Percentiles rank a stretch among this genome's conserved stretches.
These are phyloP conservation scores for Tardiomyces depauwii DNA, from an alignment of 1,139 yeast genomes.

Conservation along the genomic window DNA sequence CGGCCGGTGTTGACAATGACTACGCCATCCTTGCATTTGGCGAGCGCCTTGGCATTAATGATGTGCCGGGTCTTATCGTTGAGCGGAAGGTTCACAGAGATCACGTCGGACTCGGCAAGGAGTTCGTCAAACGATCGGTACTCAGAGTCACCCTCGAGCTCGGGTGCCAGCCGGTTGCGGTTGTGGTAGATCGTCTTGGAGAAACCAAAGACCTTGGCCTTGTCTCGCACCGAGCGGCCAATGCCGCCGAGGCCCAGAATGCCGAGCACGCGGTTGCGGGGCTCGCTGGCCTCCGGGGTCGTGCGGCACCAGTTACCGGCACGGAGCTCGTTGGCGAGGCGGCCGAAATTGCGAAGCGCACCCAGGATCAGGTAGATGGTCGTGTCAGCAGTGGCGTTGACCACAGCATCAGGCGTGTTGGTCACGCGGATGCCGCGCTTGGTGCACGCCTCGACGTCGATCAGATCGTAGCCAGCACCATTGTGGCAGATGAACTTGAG, in stretches of 20 bases:
- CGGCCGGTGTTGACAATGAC: conserved; percentile 72
- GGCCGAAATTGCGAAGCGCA: conserved; percentile 48
- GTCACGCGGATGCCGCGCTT: conserved; percentile 45
- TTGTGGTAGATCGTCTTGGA: conserved; percentile 52
- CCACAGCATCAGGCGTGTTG: conserved; percentile 61
- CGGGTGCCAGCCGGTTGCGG: conserved; percentile 42
- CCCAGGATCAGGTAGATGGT: conserved; percentile 49
- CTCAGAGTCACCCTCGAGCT: conserved; percentile 40
- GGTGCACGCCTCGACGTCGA: conserved; percentile 40
- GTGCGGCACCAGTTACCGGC: conserved; percentile 24
- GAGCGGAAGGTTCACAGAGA: conserved; percentile 55
- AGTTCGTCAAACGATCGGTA: conserved; percentile 48
- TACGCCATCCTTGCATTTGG: conserved; percentile 53
- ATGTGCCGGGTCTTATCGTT: conserved; percentile 41
- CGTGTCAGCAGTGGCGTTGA: conserved; percentile 68
- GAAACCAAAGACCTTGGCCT: conserved; percentile 55
- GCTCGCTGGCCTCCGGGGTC: conserved; percentile 35
- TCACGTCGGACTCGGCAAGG: conserved; percentile 43
- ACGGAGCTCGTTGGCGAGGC: conserved; percentile 28
- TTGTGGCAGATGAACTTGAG: conserved; percentile 60
- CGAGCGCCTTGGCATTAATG: conserved; percentile 41
- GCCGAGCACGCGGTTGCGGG: conserved; percentile 55
- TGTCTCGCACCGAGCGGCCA: conserved; percentile 61
- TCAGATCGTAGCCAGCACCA: conserved; percentile 86
- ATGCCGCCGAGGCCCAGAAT: conserved; percentile 77